These are phyloP conservation scores for Scytalidium sp. DNA, from an alignment of 2,329 filamentous ascomycete species.

Conservation along the genomic window DNA sequence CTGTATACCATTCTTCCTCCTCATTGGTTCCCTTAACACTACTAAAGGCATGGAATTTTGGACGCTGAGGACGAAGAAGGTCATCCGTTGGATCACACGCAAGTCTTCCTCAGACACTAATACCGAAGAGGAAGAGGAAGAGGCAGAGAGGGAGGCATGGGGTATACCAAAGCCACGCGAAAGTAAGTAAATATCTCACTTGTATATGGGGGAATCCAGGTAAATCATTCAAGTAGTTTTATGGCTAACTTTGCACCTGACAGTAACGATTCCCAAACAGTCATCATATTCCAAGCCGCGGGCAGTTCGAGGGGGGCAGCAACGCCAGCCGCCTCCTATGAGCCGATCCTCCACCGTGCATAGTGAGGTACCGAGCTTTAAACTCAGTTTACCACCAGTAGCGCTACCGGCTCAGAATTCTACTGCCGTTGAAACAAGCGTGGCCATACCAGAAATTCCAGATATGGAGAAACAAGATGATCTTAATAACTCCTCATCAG, in stretches of 20 bases:
- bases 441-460: background rate
- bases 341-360: background rate
- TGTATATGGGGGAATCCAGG: background rate
- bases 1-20: slow-evolving; percentile 47
- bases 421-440: background rate
- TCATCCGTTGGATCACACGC: background rate
- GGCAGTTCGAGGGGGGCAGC: background rate
- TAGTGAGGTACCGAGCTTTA: background rate
- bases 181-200: background rate
- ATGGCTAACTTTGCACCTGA: background rate
- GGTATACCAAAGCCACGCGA: background rate
- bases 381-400: background rate
- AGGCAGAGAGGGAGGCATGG: background rate
- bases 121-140: background rate
- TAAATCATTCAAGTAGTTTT: background rate
- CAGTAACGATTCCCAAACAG: background rate
- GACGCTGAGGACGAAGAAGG: slow-evolving; percentile 1
- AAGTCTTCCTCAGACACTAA: background rate
- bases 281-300: background rate
- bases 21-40: slow-evolving; percentile 44
- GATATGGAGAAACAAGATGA: background rate
- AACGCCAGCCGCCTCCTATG: background rate
- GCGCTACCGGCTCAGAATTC: background rate
- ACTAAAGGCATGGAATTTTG: slow-evolving; percentile 25
- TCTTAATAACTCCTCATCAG: background rate